These are phyloP conservation scores for Mycena floridula DNA, from an alignment of 768 basidiomycete genomes.

Conservation along the genomic window DNA sequence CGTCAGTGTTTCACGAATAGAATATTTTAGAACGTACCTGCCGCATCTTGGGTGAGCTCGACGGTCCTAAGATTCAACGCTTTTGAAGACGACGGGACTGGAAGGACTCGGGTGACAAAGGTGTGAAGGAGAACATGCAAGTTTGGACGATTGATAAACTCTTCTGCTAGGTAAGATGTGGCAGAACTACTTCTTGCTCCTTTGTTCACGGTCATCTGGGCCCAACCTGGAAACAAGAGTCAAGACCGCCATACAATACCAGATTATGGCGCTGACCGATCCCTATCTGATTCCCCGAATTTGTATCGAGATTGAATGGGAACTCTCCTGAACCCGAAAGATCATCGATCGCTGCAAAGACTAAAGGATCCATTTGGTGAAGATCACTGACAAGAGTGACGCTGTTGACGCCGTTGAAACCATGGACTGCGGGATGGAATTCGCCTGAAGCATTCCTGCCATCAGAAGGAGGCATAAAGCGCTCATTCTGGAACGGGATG, in stretches of 20 bases:
- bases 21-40: constrained; percentile 4
- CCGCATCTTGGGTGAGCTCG: too few species aligned
- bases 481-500: constrained; percentile 13
- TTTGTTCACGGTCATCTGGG: too few species aligned
- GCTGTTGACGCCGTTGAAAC: too few species aligned
- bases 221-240: neutral
- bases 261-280: too few species aligned
- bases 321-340: constrained; percentile 25
- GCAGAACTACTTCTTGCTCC: constrained; percentile 29
- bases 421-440: constrained; percentile 25
- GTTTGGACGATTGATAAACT: too few species aligned
- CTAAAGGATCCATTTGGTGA: constrained; percentile 20
- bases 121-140: too few species aligned
- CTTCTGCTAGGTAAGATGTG: constrained; percentile 19
- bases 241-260: too few species aligned
- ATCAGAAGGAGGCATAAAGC: constrained; percentile 21
- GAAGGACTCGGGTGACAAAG: too few species aligned
- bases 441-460: constrained; percentile 25
- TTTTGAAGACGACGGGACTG: too few species aligned
- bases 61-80: constrained; percentile 16
- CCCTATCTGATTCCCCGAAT: constrained; percentile 18
- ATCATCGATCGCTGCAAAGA: constrained; percentile 29
- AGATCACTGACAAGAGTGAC: constrained; percentile 16
- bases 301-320: constrained; percentile 27
- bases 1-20: too few species aligned